A percentile compares a stretch with the other conserved stretches of the same genome.
Conservation (phyloP, 169 alveolate species). For the Eimeria nieschulzi region DNA sequence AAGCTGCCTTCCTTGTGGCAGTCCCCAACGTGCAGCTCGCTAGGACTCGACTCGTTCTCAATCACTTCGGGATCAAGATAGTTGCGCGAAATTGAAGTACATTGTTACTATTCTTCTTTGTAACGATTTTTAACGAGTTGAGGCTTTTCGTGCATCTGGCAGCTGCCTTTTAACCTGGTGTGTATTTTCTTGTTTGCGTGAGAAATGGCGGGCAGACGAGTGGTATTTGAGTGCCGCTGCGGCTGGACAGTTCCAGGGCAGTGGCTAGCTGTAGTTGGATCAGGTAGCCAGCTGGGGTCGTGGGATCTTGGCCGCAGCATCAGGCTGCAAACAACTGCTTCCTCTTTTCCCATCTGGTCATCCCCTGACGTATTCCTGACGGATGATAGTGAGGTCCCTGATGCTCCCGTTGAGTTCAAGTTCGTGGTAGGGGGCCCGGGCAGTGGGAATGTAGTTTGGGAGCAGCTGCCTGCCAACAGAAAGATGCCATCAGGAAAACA, state of each 20-base stretch:
- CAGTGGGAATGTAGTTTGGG: slow-evolving; percentile 1
- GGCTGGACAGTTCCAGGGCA: slow-evolving; percentile 41
- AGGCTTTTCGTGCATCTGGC: background rate
- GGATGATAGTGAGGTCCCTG: slow-evolving; percentile 17
- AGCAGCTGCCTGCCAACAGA: background rate
- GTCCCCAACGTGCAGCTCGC: background rate
- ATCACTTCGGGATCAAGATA: background rate
- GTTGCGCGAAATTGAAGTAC: background rate
- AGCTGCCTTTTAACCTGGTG: background rate
- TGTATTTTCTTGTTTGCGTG: background rate
- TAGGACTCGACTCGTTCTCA: background rate
- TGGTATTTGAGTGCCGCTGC: slow-evolving; percentile 53
- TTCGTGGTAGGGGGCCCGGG: background rate
- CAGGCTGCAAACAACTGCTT: background rate
- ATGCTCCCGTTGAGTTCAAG: slow-evolving; percentile 38
- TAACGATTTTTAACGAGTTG: background rate
- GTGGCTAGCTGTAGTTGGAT: slow-evolving; percentile 30
- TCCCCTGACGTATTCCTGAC: background rate
- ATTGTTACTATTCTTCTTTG: background rate
- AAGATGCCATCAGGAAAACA: background rate
- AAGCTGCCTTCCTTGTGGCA: no score
- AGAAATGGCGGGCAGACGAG: background rate
- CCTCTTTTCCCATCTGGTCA: slow-evolving; percentile 30
- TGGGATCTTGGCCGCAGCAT: slow-evolving; percentile 9
- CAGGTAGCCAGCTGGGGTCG: slow-evolving; percentile 12